These are phyloP conservation scores for Nitzschia putrida DNA, from an alignment of 108 stramenopile species.

Conservation along the genomic window DNA sequence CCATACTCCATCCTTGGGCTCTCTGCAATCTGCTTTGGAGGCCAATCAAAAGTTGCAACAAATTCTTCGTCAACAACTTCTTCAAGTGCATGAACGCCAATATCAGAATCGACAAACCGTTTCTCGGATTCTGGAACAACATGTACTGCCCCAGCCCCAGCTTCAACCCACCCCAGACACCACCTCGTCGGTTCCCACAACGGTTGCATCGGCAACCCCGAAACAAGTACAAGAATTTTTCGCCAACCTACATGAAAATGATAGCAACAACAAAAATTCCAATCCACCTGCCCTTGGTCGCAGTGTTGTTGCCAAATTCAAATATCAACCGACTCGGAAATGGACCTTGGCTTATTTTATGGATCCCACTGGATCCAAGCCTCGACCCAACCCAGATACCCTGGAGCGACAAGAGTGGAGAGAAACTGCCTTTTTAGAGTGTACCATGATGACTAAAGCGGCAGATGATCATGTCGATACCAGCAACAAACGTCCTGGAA, in stretches of 20 bases:
- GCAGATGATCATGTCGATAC: no score
- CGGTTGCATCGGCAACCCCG: background rate
- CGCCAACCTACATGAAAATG: background rate
- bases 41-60: slow-evolving; percentile 29
- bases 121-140: slow-evolving; percentile 1
- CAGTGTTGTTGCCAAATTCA: slow-evolving; percentile 15
- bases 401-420: slow-evolving; percentile 5
- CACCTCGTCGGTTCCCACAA: no score
- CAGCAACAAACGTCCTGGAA: no score
- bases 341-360: slow-evolving; percentile 56
- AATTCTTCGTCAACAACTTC: slow-evolving; percentile 10
- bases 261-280: background rate
- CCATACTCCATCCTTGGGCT: background rate
- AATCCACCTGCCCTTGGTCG: background rate
- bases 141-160: no score
- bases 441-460: no score
- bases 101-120: slow-evolving; percentile 23
- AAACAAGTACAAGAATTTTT: slow-evolving; percentile 2
- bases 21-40: slow-evolving; percentile 23
- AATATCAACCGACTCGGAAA: slow-evolving; percentile 43
- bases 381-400: slow-evolving; percentile 30
- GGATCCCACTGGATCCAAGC: slow-evolving; percentile 51
- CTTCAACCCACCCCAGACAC: background rate
- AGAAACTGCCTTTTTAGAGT: no score
- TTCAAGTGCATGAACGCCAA: slow-evolving; percentile 7